Percentiles rank a stretch among this genome's conserved stretches.
phyloP scores from a whole-genome alignment of 345 rosid species.

The Salix caprea region DNA sequence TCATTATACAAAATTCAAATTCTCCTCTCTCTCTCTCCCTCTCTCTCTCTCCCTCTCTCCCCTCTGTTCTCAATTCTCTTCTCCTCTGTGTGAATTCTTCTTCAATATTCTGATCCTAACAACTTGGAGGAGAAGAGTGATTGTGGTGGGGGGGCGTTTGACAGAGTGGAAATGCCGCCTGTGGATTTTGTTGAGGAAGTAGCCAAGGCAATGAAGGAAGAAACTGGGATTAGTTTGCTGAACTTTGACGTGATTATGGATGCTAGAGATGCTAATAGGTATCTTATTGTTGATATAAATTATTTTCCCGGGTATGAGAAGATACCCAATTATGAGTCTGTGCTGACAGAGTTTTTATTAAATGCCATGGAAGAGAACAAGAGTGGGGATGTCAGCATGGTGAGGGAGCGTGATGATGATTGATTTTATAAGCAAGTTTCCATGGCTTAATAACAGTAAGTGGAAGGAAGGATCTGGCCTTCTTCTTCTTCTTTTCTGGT shows the following conservation, averaged over 20 bases:
- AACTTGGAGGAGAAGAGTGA: slow-evolving; percentile 22
- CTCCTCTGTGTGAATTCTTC: too few species aligned
- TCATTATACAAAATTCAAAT: too few species aligned
- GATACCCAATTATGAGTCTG: slow-evolving; percentile 51
- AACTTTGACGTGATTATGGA: slow-evolving; percentile 67
- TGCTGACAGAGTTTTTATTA: slow-evolving; percentile 49
- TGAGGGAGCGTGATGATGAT: too few species aligned
- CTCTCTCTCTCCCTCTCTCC: too few species aligned
- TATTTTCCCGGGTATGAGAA: slow-evolving; percentile 71
- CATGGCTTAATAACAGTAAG: too few species aligned
- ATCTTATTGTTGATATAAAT: slow-evolving; percentile 57
- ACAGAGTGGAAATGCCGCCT: slow-evolving; percentile 49
- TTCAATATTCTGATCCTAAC: too few species aligned
- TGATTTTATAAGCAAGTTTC: too few species aligned
- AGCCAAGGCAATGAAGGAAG: slow-evolving; percentile 44
- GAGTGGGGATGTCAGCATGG: neutral
- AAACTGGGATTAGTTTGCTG: slow-evolving; percentile 50
- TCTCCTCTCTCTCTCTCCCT: too few species aligned
- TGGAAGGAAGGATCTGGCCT: too few species aligned
- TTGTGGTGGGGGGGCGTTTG: slow-evolving; percentile 24
- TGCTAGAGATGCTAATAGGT: slow-evolving; percentile 39
- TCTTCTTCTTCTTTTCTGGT: too few species aligned
- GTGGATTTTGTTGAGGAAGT: slow-evolving; percentile 39
- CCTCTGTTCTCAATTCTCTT: too few species aligned
- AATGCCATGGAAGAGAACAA: slow-evolving; percentile 32